Evolutionary conservation across 2,329 filamentous ascomycete species (phyloP), one percentile per base, ranked within the genome.

Genomic region (Venturia effusa): DNA sequence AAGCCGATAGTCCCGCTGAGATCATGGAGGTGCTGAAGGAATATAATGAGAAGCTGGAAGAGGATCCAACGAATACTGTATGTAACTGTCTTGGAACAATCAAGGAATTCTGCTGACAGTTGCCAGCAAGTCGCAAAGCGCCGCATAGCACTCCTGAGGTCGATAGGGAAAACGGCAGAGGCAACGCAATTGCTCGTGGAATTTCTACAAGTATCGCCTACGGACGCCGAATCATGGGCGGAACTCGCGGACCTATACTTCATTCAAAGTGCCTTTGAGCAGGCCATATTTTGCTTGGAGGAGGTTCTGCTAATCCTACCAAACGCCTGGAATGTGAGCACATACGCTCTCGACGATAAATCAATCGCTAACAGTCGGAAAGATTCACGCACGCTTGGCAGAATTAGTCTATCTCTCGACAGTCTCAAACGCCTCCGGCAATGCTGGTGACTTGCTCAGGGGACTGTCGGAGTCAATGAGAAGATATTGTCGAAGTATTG

Each of bases 211-310:
- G 86, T 88, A 66, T 89, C 87, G 63, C 92, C 94, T 1, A 96
- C 90, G 1, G 94, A 99, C 77, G 87, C 88, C 6, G 94, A 99
- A 78, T 87, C 89, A 11, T 99, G 94, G 94, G 85, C 90, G 62
- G 94, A 99, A 77, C 80, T 97, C 68, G 85, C 90, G 62, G 91
- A 96, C 72, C 77, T 97, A 66, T 97, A 99, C 75, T 81, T 92
- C 37, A 81, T 82, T 24, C 88, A 93, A 72, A 90, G 88, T 0
- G 77, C 93, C 69, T 91, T 89, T 71, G 78, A 86, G 17, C 93
- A 97, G 74, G 89, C 92, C 45, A 86, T 96, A 61, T 96, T 88
- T 74, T 88, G 91, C 66, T 78, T 96, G 55, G 94, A 99, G 74
- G 94, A 99, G 74, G 91, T 96, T 24, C 76, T 99, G 55, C 79